Conservation (phyloP, 768 basidiomycete species). For the Cystofilobasidium bisporidii region DNA sequence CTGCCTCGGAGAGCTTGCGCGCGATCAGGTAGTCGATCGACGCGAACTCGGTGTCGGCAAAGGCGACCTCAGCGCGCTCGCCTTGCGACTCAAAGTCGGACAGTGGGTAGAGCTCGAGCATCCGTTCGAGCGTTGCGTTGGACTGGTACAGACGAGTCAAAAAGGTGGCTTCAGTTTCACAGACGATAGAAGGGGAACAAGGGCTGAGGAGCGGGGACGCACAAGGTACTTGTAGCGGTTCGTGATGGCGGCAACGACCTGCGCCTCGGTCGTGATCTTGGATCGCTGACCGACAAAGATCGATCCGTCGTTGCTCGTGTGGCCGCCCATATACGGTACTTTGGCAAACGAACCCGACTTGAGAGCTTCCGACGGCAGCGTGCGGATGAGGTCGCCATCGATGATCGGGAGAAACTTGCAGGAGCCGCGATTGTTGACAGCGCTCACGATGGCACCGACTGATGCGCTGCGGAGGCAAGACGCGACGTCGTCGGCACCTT, state of each 20-base stretch:
- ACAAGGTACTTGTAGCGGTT: constrained; percentile 28
- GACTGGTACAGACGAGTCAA: constrained; percentile 12
- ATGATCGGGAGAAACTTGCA: constrained; percentile 32
- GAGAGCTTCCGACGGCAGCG: constrained; percentile 13
- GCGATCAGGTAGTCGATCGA: constrained; percentile 29
- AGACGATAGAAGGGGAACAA: too few species aligned
- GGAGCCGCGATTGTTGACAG: constrained; percentile 28
- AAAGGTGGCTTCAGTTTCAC: too few species aligned
- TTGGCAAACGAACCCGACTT: neutral
- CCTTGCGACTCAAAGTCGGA: constrained; percentile 26
- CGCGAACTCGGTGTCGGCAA: constrained; percentile 30
- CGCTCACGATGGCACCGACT: constrained; percentile 22
- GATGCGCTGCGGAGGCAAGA: constrained; percentile 25
- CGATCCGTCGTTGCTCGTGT: constrained; percentile 31
- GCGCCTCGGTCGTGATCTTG: constrained; percentile 24
- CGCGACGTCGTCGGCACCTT: constrained; percentile 26
- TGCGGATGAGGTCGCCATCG: constrained; percentile 28
- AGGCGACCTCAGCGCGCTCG: constrained; percentile 28
- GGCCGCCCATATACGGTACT: constrained; percentile 30
- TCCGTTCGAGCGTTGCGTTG: constrained; percentile 28
- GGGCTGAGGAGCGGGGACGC: too few species aligned
- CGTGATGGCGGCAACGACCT: constrained; percentile 27
- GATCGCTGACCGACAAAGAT: constrained; percentile 28
- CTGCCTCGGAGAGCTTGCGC: constrained; percentile 17
- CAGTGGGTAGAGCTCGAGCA: constrained; percentile 23